A percentile compares a stretch with the other conserved stretches of the same genome.
Conservation (phyloP, 805 yeast genomes). For the Yarrowia deformans region DNA sequence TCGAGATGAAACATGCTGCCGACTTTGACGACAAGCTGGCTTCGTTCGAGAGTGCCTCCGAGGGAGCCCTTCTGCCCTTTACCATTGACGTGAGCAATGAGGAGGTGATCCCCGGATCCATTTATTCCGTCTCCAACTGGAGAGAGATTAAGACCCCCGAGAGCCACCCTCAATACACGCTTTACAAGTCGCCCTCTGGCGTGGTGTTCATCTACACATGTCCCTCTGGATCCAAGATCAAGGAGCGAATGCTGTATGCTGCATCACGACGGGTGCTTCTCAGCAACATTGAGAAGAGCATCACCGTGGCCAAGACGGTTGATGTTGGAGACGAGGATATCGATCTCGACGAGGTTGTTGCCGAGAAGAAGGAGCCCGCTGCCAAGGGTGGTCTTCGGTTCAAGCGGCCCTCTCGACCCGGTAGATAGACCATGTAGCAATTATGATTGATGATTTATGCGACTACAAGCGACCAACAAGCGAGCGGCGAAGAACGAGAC, state of each 20-base stretch:
- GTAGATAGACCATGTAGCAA: not conserved
- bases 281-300: conserved; percentile 43
- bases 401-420: conserved; percentile 32
- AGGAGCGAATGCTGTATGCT: conserved; percentile 92
- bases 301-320: conserved; percentile 24
- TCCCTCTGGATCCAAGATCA: conserved; percentile 88
- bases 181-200: conserved; percentile 44
- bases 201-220: conserved; percentile 77
- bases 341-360: conserved; percentile 19
- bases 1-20: conserved; percentile 11
- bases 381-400: conserved; percentile 31
- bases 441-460: not conserved
- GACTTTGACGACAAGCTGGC: conserved; percentile 25
- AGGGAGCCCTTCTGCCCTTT: conserved; percentile 21
- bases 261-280: conserved; percentile 61
- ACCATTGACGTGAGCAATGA: conserved; percentile 36
- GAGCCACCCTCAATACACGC: conserved; percentile 36
- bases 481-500: too few species aligned
- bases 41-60: conserved; percentile 15
- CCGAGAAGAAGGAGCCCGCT: conserved; percentile 21
- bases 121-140: conserved; percentile 23
- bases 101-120: conserved; percentile 13
- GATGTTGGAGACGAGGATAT: conserved; percentile 33
- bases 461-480: not conserved
- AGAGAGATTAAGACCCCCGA: conserved; percentile 36